A percentile compares a stretch with the other conserved stretches of the same genome.
Evolutionary conservation across 2,329 filamentous ascomycete genomes (phyloP).

Genomic region (Ascochyta fabae): DNA sequence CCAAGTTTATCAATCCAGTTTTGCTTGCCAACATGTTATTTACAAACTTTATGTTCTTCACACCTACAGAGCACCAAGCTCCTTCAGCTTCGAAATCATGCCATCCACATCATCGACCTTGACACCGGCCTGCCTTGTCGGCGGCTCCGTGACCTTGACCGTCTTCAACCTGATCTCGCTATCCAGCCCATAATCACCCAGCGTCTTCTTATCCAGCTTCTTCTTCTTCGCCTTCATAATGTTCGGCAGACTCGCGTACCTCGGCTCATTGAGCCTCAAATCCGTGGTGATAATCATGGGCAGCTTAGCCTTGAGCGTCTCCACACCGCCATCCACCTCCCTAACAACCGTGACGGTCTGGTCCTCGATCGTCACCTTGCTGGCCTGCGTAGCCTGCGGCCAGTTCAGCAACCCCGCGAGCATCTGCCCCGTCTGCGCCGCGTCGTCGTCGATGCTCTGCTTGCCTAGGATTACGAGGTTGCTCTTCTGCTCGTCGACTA

Average conservation of each 20-base stretch:
- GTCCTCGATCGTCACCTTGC: slow-evolving; percentile 77
- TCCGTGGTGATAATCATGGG: slow-evolving; percentile 96
- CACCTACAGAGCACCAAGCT: slow-evolving; percentile 82
- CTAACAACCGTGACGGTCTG: slow-evolving; percentile 78
- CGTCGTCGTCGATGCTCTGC: slow-evolving; percentile 97
- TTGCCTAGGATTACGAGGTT: slow-evolving; percentile 96
- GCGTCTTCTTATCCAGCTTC: slow-evolving; percentile 88
- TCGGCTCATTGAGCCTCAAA: slow-evolving; percentile 89
- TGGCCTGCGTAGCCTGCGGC: slow-evolving; percentile 94
- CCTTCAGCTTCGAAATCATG: slow-evolving; percentile 92
- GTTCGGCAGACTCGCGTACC: slow-evolving; percentile 94
- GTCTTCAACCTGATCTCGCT: slow-evolving; percentile 81
- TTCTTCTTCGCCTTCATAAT: slow-evolving; percentile 99
- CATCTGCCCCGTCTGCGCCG: slow-evolving; percentile 97
- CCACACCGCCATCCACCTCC: slow-evolving; percentile 94
- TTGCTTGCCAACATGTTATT: not conserved
- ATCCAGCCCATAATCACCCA: slow-evolving; percentile 78
- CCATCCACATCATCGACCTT: slow-evolving; percentile 98
- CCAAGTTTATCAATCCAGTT: not conserved
- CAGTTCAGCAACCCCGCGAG: slow-evolving; percentile 89
- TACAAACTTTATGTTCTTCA: not conserved
- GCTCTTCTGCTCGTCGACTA: slow-evolving; percentile 82
- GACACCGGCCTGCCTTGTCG: slow-evolving; percentile 85
- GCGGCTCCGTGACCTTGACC: slow-evolving; percentile 87
- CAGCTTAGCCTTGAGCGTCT: slow-evolving; percentile 84